A percentile compares a stretch with the other conserved stretches of the same genome.
phyloP scores from a whole-genome alignment of 495 filamentous ascomycete species.

The Pseudoneurospora amorphoporcata region DNA sequence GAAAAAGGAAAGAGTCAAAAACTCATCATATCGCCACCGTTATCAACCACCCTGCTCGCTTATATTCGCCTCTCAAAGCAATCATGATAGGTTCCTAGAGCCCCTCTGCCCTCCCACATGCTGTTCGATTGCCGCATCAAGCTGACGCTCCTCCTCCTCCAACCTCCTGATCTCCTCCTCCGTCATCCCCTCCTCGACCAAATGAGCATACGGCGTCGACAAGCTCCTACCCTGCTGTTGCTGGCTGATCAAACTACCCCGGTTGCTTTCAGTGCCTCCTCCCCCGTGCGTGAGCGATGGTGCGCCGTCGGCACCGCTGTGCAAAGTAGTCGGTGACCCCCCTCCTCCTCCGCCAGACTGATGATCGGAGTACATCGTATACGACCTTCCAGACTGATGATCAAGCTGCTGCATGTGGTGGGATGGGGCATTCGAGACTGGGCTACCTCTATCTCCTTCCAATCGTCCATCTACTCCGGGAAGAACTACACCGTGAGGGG shows the following conservation, averaged over 20 bases:
- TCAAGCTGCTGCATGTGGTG: conserved; percentile 3
- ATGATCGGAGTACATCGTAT: conserved; percentile 30
- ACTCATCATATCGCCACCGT: not conserved
- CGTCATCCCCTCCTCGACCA: conserved; percentile 43
- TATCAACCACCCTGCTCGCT: not conserved
- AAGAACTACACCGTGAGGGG: not conserved
- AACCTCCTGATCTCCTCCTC: conserved; percentile 34
- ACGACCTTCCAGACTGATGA: conserved; percentile 14
- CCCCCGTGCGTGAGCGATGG: conserved; percentile 8
- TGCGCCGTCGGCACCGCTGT: not conserved
- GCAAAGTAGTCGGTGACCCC: not conserved
- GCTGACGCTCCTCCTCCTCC: conserved; percentile 39
- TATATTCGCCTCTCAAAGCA: not conserved
- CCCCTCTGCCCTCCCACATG: conserved; percentile 18
- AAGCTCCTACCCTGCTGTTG: conserved; percentile 9
- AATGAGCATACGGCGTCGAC: conserved; percentile 29
- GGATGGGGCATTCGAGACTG: not conserved
- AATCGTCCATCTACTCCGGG: not conserved
- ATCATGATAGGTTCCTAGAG: not conserved
- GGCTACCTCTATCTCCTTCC: not conserved
- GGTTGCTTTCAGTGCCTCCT: conserved; percentile 4
- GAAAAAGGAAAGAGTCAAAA: not conserved
- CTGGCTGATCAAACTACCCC: not conserved
- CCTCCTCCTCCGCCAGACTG: not conserved
- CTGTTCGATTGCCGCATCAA: conserved; percentile 37